Conservation (phyloP, 2,329 filamentous ascomycete genomes). For the Neofusicoccum laricinum region DNA sequence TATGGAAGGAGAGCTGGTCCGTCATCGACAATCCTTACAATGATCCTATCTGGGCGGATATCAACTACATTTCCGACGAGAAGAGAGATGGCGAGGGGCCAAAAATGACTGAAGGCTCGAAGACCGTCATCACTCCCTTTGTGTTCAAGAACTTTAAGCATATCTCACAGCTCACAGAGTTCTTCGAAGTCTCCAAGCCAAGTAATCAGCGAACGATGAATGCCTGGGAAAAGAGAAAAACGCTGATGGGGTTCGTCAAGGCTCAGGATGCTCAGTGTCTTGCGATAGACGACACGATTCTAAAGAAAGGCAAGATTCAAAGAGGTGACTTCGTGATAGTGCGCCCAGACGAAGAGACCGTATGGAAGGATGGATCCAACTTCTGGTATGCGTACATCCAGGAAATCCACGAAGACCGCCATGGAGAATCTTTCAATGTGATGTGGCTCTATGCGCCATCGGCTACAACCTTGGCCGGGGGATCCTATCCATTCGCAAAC, state of each 20-base stretch:
- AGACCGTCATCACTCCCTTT: slow-evolving; percentile 69
- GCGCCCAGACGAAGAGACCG: slow-evolving; percentile 45
- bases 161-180: slow-evolving; percentile 42
- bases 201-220: background rate
- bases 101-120: slow-evolving; percentile 16
- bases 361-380: slow-evolving; percentile 56
- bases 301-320: background rate
- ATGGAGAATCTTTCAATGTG: slow-evolving; percentile 42
- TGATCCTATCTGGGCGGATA: slow-evolving; percentile 53
- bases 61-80: background rate
- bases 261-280: background rate
- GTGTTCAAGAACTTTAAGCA: slow-evolving; percentile 63
- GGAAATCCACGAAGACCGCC: slow-evolving; percentile 38
- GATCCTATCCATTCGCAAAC: slow-evolving; percentile 66
- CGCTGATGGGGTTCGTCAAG: background rate
- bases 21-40: slow-evolving; percentile 38
- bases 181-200: background rate
- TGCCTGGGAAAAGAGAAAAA: background rate
- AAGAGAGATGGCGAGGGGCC: background rate
- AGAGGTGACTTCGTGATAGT: slow-evolving; percentile 52
- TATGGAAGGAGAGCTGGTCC: slow-evolving; percentile 63
- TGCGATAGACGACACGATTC: background rate
- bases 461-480: slow-evolving; percentile 67
- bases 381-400: slow-evolving; percentile 73
- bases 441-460: slow-evolving; percentile 71